Percentiles rank a stretch among this genome's conserved stretches.
Evolutionary conservation across 805 yeast genomes (phyloP).

Genomic region (Barnettozyma siamensis): DNA sequence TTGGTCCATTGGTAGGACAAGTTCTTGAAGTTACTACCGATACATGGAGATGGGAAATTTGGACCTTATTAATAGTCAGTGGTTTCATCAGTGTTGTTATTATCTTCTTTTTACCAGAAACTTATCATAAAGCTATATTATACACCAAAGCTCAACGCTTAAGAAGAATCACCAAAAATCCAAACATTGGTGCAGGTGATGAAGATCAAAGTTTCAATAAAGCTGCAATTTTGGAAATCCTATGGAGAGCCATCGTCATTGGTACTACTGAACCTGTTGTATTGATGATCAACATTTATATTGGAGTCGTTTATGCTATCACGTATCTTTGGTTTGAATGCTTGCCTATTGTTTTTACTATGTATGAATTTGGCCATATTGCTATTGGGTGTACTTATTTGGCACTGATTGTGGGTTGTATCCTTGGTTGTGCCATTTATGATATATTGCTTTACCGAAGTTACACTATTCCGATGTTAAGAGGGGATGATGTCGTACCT

Average conservation of each 20-base stretch:
- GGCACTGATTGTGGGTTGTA: slow-evolving; percentile 42
- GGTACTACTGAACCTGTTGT: slow-evolving; percentile 51
- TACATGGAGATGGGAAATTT: slow-evolving; percentile 50
- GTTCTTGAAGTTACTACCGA: slow-evolving; percentile 37
- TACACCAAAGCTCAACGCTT: slow-evolving; percentile 43
- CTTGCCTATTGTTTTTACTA: slow-evolving; percentile 51
- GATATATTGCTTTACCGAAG: slow-evolving; percentile 22
- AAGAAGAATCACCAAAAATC: slow-evolving; percentile 44
- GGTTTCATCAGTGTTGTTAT: slow-evolving; percentile 34
- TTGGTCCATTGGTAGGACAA: slow-evolving; percentile 55
- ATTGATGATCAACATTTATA: slow-evolving; percentile 44
- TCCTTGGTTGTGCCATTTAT: slow-evolving; percentile 31
- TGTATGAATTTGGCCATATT: slow-evolving; percentile 41
- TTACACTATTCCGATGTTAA: slow-evolving; percentile 23
- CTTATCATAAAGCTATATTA: slow-evolving; percentile 39
- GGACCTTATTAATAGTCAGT: slow-evolving; percentile 41
- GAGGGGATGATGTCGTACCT: slow-evolving; percentile 30
- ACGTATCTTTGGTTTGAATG: slow-evolving; percentile 56
- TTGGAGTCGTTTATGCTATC: slow-evolving; percentile 47
- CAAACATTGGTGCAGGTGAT: slow-evolving; percentile 33
- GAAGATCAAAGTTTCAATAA: slow-evolving; percentile 22
- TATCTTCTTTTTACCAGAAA: slow-evolving; percentile 42
- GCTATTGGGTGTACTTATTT: slow-evolving; percentile 44
- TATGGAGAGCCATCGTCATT: slow-evolving; percentile 46
- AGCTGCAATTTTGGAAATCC: slow-evolving; percentile 27